Conservation (phyloP, 2,329 filamentous ascomycete genomes). For the Dactylellina haptotyla region DNA sequence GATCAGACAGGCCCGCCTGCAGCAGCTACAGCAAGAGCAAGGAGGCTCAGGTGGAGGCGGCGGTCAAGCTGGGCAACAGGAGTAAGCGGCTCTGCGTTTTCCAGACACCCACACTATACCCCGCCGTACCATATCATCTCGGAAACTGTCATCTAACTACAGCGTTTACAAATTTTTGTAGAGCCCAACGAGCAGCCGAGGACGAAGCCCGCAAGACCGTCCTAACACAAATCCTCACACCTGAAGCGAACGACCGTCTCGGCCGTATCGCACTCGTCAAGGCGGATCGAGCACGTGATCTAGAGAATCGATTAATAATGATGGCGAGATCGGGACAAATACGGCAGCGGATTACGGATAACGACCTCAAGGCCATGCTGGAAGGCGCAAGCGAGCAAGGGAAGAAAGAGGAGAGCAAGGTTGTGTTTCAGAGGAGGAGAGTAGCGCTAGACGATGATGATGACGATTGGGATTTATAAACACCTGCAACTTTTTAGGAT, state of each 20-base stretch:
- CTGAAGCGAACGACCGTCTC: constrained; percentile 90
- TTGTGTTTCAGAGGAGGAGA: constrained; percentile 85
- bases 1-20: constrained; percentile 91
- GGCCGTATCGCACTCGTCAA: constrained; percentile 96
- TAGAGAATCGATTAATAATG: constrained; percentile 93
- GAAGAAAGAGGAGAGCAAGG: constrained; percentile 74
- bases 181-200: constrained; percentile 63
- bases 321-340: constrained; percentile 89
- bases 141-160: too few species aligned
- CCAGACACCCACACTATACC: not conserved
- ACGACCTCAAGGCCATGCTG: constrained; percentile 90
- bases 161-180: too few species aligned
- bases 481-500: too few species aligned
- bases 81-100: constrained; percentile 64
- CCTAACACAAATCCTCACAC: constrained; percentile 91
- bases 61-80: constrained; percentile 63
- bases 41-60: constrained; percentile 60
- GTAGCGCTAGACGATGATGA: constrained; percentile 87
- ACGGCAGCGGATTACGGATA: constrained; percentile 85
- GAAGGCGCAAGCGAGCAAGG: constrained; percentile 82
- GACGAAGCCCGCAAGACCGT: constrained; percentile 79
- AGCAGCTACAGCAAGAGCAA: constrained; percentile 85
- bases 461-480: constrained; percentile 71
- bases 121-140: not conserved
- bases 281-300: constrained; percentile 84